Conservation (phyloP, 2,329 filamentous ascomycete genomes). For the Cladosporium sphaerospermum region DNA sequence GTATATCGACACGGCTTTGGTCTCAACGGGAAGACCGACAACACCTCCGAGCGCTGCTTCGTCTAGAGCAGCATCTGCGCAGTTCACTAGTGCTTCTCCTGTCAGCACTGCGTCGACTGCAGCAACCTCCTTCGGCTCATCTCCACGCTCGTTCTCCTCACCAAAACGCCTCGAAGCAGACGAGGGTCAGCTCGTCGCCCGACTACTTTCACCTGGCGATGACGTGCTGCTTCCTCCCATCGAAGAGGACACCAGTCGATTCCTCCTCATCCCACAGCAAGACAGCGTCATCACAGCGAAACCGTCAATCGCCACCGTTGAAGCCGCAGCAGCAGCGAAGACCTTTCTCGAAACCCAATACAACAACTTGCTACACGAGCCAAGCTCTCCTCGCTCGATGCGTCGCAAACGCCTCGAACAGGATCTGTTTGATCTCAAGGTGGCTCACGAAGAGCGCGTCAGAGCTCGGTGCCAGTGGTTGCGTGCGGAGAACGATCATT, state of each 20-base stretch:
- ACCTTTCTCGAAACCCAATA: constrained; percentile 82
- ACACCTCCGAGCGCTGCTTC: constrained; percentile 5
- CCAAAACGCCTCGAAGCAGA: constrained; percentile 24
- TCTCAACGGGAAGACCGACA: neutral
- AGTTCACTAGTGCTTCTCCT: constrained; percentile 19
- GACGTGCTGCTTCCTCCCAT: constrained; percentile 28
- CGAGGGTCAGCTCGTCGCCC: constrained; percentile 21
- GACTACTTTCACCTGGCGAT: constrained; percentile 14
- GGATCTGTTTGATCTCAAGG: constrained; percentile 54
- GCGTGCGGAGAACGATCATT: constrained; percentile 63
- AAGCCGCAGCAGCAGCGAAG: constrained; percentile 73
- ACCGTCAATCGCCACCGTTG: constrained; percentile 57
- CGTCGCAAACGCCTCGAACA: constrained; percentile 58
- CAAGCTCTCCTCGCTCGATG: constrained; percentile 52
- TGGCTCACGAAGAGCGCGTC: constrained; percentile 50
- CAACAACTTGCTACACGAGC: constrained; percentile 56
- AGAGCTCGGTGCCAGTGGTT: constrained; percentile 55
- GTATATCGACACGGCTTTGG: constrained; percentile 5
- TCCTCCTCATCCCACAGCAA: constrained; percentile 27
- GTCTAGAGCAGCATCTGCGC: constrained; percentile 8
- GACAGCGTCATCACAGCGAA: constrained; percentile 20
- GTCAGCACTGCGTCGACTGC: constrained; percentile 28
- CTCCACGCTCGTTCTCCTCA: constrained; percentile 21
- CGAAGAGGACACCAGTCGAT: constrained; percentile 26
- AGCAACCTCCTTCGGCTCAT: constrained; percentile 27